phyloP scores from a whole-genome alignment of 345 rosid species.

The Psidium friedrichsthalianum region DNA sequence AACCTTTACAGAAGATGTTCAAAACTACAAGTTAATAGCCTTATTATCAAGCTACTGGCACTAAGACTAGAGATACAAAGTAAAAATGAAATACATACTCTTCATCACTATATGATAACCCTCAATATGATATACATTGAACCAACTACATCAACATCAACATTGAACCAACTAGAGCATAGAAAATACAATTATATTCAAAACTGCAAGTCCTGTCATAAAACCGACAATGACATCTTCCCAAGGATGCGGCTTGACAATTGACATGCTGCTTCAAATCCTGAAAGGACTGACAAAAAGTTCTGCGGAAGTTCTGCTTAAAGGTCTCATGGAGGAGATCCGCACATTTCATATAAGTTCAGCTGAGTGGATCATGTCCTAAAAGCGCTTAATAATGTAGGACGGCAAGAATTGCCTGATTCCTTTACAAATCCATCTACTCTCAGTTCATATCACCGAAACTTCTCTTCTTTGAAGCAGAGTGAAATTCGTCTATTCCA shows the following conservation, averaged over 20 bases:
- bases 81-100: background rate
- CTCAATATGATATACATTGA: background rate
- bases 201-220: background rate
- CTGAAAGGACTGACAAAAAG: background rate
- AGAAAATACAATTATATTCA: background rate
- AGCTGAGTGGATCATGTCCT: background rate
- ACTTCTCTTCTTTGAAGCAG: constrained; percentile 51
- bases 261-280: background rate
- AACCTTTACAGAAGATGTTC: background rate
- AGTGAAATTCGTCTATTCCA: constrained; percentile 26
- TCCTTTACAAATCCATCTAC: constrained; percentile 12
- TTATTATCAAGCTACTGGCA: background rate
- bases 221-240: background rate
- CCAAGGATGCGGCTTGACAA: background rate
- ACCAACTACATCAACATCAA: too few species aligned
- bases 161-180: background rate
- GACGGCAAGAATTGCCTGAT: background rate
- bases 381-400: background rate
- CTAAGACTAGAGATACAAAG: background rate
- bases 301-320: background rate
- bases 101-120: background rate
- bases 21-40: background rate
- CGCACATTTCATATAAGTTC: background rate
- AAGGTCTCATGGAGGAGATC: background rate
- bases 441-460: constrained; percentile 31